Conservation (phyloP, 306 rosid species). For the Lablab purpureus region DNA sequence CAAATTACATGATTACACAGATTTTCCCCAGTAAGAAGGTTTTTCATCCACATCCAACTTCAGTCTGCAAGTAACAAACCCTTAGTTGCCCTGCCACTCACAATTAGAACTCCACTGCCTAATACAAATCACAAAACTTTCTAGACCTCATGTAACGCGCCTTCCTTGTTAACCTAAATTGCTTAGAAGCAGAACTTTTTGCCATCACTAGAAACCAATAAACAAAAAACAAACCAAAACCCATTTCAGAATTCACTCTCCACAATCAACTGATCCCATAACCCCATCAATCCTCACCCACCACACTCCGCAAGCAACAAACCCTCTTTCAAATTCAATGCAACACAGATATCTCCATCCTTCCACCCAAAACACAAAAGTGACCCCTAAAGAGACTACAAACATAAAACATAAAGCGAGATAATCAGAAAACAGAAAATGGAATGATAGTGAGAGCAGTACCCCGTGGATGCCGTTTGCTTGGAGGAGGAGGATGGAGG, state of each 20-base stretch:
- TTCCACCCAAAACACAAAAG: background rate
- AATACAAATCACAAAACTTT: background rate
- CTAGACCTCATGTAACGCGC: background rate
- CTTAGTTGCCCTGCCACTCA: background rate
- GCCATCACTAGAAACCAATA: background rate
- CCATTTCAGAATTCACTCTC: slow-evolving; percentile 4
- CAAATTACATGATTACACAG: background rate
- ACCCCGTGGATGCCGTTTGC: slow-evolving; percentile 73
- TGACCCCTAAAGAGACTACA: background rate
- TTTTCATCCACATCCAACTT: background rate
- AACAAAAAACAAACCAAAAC: background rate
- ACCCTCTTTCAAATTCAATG: background rate
- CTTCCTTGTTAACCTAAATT: background rate
- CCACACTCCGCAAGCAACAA: too few species aligned
- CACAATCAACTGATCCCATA: background rate
- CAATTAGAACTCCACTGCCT: background rate
- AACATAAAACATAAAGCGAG: background rate
- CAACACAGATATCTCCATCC: background rate
- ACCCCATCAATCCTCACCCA: background rate
- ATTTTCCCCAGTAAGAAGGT: background rate
- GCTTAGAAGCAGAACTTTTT: background rate
- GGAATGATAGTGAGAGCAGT: background rate
- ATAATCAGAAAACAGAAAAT: background rate
- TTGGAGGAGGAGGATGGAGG: slow-evolving; percentile 63
- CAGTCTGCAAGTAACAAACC: slow-evolving; percentile 11